Base-by-base conservation (phyloP, 257 asterid species). In the Ehretia macrophylla region DNA sequence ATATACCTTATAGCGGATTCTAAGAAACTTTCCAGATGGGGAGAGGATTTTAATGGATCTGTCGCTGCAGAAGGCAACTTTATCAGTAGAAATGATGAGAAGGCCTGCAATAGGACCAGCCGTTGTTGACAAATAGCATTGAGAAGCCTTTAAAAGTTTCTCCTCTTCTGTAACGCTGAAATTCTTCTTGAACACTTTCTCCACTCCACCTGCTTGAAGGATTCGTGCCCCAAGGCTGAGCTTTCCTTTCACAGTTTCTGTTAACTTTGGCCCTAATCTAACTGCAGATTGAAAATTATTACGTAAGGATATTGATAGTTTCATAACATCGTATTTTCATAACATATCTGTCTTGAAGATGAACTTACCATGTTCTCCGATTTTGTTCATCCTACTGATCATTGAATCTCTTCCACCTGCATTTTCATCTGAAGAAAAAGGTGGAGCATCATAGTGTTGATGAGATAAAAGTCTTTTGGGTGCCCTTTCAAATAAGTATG, bases 71-170 rank as follows among this genome's bases (percentile, higher is more conserved):
- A 68, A 68, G 51, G 64, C 59, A 56, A 68, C 16, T 52, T 55
- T 68, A 17, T 48, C 39, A 4, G 68, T 68, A 20, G 73, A 68
- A 23, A 55, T 50, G 47, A 68, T 61, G 37, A 68, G 44, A 3
- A 68, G 47, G 55, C 73, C 64, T 32, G 68, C 64, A 3, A 68
- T 17, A 46, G 73, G 68, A 56, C 73, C 73, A 49, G 59, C 59
- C 21, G 73, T 68, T 0, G 68, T 68, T 5, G 64, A 68, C 23
- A 68, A 55, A 55, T 55, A 68, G 47, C 73, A 68, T 38, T 55
- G 68, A 55, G 59, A 62, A 46, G 50, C 68, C 48, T 68, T 68
- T 51, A 68, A 38, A 19, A 68, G 60, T 52, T 61, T 55, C 50
- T 68, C 73, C 14, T 60, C 73, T 12, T 68, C 58, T 49, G 27